Base-by-base conservation (phyloP, 2,329 filamentous ascomycete genomes). In the Onygenales sp. region DNA sequence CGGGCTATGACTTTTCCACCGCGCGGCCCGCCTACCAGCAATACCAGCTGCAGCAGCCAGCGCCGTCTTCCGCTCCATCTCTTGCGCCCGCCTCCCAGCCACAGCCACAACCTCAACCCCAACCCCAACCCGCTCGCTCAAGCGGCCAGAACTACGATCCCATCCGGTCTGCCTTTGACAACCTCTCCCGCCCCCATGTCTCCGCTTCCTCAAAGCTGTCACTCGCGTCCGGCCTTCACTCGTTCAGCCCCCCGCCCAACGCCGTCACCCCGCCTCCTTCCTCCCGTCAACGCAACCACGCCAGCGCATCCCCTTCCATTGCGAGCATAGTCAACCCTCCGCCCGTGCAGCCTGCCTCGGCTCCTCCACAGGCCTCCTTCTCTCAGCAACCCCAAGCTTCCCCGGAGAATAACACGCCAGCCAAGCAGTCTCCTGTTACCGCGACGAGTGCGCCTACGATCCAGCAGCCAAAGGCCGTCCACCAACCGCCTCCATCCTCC, bases 251-350 rank as follows among this genome's bases (percentile, higher is more conserved):
- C 31, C 68, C 75, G 17, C 66, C 72, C n/a, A 71, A 73, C 53
- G 71, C 71, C n/a, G 72, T 74, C 7, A 75, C 74, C 11, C 68
- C 66, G 69, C 80, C 74, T n/a, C 69, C 66, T 71, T 27, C 21
- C 21, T 27, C 21, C 35, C 79, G 69, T 65, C 76, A 58, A 72
- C 61, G 63, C 17, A 72, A 86, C 69, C 82, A 86, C 52, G 86
- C 88, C n/a, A 92, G 87, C 66, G 87, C 87, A 41, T 96, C 92
- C 4, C 91, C 92, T 1, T 92, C 92, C 2, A 95, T 96, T 60
- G 86, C 89, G 5, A 95, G 89, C 70, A 79, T 96, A 54, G 88
- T 96, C 50, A 89, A 95, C 60, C 86, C 85, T 36, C 79, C 80
- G 2, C 68, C 62, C 42, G 61, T 49, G 52, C 64, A 68, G 61